Percentiles rank a stretch among this genome's conserved stretches.
Evolutionary conservation across 495 filamentous ascomycete genomes (phyloP).

Genomic region (Xylaria curta): DNA sequence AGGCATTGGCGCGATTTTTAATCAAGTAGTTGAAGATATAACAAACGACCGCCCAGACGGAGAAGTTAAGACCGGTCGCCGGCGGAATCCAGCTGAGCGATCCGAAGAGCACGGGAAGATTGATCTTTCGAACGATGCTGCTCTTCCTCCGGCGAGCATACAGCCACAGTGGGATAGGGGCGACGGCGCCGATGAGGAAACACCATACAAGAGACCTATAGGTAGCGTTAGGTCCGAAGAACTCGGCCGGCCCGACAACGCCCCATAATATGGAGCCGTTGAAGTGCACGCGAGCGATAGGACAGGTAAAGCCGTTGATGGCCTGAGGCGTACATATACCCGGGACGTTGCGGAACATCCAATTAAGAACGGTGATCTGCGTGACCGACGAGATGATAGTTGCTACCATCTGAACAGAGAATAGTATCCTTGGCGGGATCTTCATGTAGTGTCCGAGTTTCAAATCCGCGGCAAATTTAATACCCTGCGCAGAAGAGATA

Average conservation of each 20-base stretch:
- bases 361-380: constrained; percentile 83
- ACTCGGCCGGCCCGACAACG: constrained; percentile 76
- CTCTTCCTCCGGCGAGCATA: constrained; percentile 57
- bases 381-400: constrained; percentile 79
- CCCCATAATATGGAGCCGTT: constrained; percentile 91
- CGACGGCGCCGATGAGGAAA: constrained; percentile 74
- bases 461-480: constrained; percentile 85
- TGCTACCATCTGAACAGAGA: constrained; percentile 80
- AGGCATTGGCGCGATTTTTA: constrained; percentile 65
- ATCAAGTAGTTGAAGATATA: constrained; percentile 82
- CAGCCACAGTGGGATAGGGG: constrained; percentile 72
- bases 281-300: constrained; percentile 87
- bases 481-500: constrained; percentile 80
- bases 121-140: constrained; percentile 67
- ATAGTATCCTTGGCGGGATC: constrained; percentile 81
- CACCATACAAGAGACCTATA: constrained; percentile 77
- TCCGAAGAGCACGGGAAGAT: constrained; percentile 75
- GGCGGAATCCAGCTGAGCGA: constrained; percentile 82
- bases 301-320: constrained; percentile 86
- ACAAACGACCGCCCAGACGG: constrained; percentile 81
- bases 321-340: constrained; percentile 78
- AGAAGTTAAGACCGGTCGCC: constrained; percentile 84
- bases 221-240: constrained; percentile 75
- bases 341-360: constrained; percentile 83
- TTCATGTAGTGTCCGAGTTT: constrained; percentile 96